Evolutionary conservation across 345 rosid species (phyloP), one percentile per base, ranked within the genome.

Genomic region (Euclidium syriacum): DNA sequence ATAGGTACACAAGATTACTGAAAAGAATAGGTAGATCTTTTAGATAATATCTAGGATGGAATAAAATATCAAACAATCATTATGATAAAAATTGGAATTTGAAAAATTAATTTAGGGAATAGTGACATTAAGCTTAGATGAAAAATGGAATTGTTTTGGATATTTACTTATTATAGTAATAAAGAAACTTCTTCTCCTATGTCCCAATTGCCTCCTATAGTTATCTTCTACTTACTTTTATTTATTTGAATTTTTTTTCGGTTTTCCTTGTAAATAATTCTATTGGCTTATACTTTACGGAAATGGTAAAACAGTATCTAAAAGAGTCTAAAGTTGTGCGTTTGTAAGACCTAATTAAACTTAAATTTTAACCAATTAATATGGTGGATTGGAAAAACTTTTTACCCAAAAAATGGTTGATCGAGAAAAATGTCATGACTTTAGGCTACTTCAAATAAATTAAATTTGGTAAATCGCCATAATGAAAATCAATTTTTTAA

Each of bases 81-180:
- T 26, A 33, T 51, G 46, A 44, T 23, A 70, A 4, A 46, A 53
- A 49, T 4, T 36, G 58, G 38, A 44, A 53, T 11, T 54, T 55
- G 23, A 0, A 35, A 36, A 69, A 25, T 53, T 69, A 44, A 62
- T 70, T 46, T 70, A 46, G 23, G 41, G 68, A 70, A 70, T 62
- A 70, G 68, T 70, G 74, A 53, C 64, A 54, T 11, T 62, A 70
- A 54, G 68, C 51, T 62, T 62, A 38, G 41, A 54, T 54, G 22
- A 38, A 62, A 70, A 62, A 62, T 36, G 68, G 74, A 53, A 70
- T 70, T 70, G 58, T 70, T 46, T 55, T 35, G 43, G 68, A 54
- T 53, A 62, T 62, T 70, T 62, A 62, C 74, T 49, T 62, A 46
- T 7, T 62, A 27, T 20, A 44, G 68, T 46, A 62, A 70, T 62